phyloP scores from a whole-genome alignment of 2,329 filamentous ascomycete species.

The Corinectria fuckeliana region DNA sequence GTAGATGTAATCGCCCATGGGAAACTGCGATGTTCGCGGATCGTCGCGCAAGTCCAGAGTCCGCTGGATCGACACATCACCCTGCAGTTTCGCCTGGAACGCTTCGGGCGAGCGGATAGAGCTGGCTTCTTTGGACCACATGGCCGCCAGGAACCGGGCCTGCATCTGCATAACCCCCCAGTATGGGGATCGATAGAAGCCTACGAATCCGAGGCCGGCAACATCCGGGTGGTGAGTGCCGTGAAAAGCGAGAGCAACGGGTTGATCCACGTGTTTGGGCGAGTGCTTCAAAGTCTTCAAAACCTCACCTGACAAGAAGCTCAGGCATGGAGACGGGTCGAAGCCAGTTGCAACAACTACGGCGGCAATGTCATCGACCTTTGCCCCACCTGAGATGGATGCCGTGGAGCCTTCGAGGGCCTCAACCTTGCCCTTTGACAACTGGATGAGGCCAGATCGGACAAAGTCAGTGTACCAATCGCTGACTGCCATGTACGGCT shows the following conservation, averaged over 20 bases:
- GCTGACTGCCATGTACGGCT: slow-evolving; percentile 72
- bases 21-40: slow-evolving; percentile 70
- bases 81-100: slow-evolving; percentile 49
- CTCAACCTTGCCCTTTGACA: slow-evolving; percentile 55
- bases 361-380: slow-evolving; percentile 65
- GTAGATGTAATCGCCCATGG: slow-evolving; percentile 82
- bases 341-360: slow-evolving; percentile 81
- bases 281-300: slow-evolving; percentile 65
- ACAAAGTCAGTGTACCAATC: slow-evolving; percentile 79
- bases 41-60: slow-evolving; percentile 59
- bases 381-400: slow-evolving; percentile 38
- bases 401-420: slow-evolving; percentile 46
- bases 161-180: slow-evolving; percentile 92
- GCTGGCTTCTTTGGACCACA: slow-evolving; percentile 57
- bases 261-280: slow-evolving; percentile 59
- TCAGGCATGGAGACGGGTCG: slow-evolving; percentile 66
- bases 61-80: slow-evolving; percentile 53
- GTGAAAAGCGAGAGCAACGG: slow-evolving; percentile 71
- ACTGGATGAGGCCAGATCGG: slow-evolving; percentile 64
- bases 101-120: slow-evolving; percentile 31
- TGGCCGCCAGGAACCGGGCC: slow-evolving; percentile 68
- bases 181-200: slow-evolving; percentile 83
- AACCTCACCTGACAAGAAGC: slow-evolving; percentile 66
- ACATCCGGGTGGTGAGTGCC: slow-evolving; percentile 66
- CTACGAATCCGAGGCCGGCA: slow-evolving; percentile 76